These are phyloP conservation scores for Fragaria nilgerrensis DNA, from an alignment of 306 rosid genomes.

Conservation along the genomic window DNA sequence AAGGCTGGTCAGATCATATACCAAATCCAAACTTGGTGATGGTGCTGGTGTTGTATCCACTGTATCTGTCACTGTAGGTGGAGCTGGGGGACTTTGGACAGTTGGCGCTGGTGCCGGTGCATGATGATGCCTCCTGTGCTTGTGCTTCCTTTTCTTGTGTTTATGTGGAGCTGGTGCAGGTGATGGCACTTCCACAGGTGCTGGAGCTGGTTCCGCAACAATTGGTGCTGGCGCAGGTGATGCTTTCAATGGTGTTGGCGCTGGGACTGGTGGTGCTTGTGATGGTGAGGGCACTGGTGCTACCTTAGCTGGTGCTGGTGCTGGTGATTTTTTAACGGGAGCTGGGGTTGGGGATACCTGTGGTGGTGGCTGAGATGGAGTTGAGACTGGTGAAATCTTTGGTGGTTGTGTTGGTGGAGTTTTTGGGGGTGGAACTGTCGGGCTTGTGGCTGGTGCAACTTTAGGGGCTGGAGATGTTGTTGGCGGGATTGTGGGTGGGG, in stretches of 20 bases:
- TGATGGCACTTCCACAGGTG: slow-evolving; percentile 49
- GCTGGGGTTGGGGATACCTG: slow-evolving; percentile 60
- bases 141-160: slow-evolving; percentile 55
- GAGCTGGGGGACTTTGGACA: slow-evolving; percentile 79
- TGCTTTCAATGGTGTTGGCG: slow-evolving; percentile 52
- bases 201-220: slow-evolving; percentile 26
- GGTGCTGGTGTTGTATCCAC: slow-evolving; percentile 75
- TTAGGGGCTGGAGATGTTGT: slow-evolving; percentile 54
- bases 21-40: slow-evolving; percentile 73
- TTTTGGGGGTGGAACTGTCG: slow-evolving; percentile 46
- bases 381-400: slow-evolving; percentile 41
- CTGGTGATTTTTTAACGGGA: slow-evolving; percentile 49
- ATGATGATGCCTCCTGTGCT: slow-evolving; percentile 51
- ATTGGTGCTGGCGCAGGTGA: slow-evolving; percentile 27
- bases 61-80: slow-evolving; percentile 56
- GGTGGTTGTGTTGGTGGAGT: slow-evolving; percentile 61
- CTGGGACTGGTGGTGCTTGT: slow-evolving; percentile 40
- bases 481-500: slow-evolving; percentile 39
- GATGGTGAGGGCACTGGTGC: slow-evolving; percentile 55
- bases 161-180: slow-evolving; percentile 57
- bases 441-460: slow-evolving; percentile 51
- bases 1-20: slow-evolving; percentile 33
- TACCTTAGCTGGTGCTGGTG: slow-evolving; percentile 51
- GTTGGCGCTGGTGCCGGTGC: slow-evolving; percentile 76
- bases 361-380: slow-evolving; percentile 53